Evolutionary conservation across 768 basidiomycete species (phyloP), one percentile per base, ranked within the genome.

Genomic region (Nidula microcarpa): DNA sequence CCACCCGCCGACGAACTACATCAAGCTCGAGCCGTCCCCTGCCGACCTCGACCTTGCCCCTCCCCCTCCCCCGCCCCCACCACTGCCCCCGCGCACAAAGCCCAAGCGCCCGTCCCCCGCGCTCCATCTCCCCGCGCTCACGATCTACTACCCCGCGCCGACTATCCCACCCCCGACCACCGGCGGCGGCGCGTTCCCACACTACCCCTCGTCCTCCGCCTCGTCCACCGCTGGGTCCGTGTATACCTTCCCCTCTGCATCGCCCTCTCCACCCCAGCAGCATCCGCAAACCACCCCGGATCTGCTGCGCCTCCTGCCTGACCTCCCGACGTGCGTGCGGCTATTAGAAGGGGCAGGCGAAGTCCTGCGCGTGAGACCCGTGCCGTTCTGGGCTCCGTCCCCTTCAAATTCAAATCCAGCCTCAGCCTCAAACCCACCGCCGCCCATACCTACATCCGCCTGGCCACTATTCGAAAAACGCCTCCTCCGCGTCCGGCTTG

Each of bases 271-370:
- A 50, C 47, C 1, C 33, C 49, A 10, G 43, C 16, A 32, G 7
- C 48, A 4, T 39, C 44, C 44, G 13, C 44, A 46, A 54, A 33
- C 33, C 43, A 39, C 41, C 43, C 36, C 49, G 51, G 49, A 32
- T 56, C 69, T 4, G 70, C 74, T 2, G 60, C 68, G 0, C 62
- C 60, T 68, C 36, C 68, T 78, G 8, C 74, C 77, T 7, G 50
- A 64, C 8, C 36, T 65, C 2, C 34, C 53, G 44, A 57, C 53
- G 2, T 67, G 71, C 52, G 60, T 57, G 50, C 61, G 57, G 4
- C 62, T 71, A 23, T 54, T 75, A 13, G 51, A 59, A 6, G 47
- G 45, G 8, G 72, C 66, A 7, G 60, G 58, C 6, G 55, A 61
- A 5, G 60, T 68, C 9, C 57, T 65, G 33, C 59, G 56, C 13